Evolutionary conservation across 2,329 filamentous ascomycete genomes (phyloP).

Genomic region (Paecilomyces sp.): DNA sequence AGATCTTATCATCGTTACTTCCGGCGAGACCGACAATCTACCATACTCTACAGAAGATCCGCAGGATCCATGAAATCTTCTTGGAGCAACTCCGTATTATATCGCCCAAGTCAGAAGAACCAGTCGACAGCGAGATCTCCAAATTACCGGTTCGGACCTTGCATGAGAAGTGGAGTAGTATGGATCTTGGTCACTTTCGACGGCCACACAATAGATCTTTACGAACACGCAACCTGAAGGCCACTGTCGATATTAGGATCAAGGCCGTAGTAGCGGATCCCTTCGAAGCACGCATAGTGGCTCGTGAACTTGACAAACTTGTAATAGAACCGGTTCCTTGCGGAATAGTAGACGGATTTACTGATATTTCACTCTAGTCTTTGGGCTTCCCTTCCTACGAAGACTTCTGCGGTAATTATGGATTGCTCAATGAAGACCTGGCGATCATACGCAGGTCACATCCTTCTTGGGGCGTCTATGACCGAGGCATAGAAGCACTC

Average conservation of each 20-base stretch:
- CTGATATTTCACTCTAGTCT: conserved; percentile 52
- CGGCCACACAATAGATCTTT: conserved; percentile 19
- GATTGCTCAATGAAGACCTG: conserved; percentile 73
- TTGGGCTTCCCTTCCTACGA: conserved; percentile 79
- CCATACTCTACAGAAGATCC: conserved; percentile 69
- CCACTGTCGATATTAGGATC: conserved; percentile 18
- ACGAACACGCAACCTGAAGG: conserved; percentile 21
- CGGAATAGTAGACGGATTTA: conserved; percentile 30
- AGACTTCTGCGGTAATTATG: conserved; percentile 85
- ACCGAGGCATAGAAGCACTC: conserved; percentile 77
- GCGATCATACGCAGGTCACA: conserved; percentile 60
- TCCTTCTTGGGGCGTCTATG: conserved; percentile 70
- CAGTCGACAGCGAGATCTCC: conserved; percentile 11
- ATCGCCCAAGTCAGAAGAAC: conserved; percentile 55
- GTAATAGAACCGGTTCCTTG: conserved; percentile 25
- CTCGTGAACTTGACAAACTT: conserved; percentile 46
- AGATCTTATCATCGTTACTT: conserved; percentile 71
- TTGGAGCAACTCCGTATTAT: conserved; percentile 64
- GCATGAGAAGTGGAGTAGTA: conserved; percentile 43
- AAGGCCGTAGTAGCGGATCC: conserved; percentile 44
- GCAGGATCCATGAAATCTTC: conserved; percentile 76
- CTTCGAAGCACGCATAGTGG: conserved; percentile 47
- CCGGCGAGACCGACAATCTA: conserved; percentile 68
- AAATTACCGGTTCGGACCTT: conserved; percentile 17
- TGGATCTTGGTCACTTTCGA: conserved; percentile 37